A percentile compares a stretch with the other conserved stretches of the same genome.
These are phyloP conservation scores for Megacollybia platyphylla DNA, from an alignment of 1,284 basidiomycete species.

Conservation along the genomic window DNA sequence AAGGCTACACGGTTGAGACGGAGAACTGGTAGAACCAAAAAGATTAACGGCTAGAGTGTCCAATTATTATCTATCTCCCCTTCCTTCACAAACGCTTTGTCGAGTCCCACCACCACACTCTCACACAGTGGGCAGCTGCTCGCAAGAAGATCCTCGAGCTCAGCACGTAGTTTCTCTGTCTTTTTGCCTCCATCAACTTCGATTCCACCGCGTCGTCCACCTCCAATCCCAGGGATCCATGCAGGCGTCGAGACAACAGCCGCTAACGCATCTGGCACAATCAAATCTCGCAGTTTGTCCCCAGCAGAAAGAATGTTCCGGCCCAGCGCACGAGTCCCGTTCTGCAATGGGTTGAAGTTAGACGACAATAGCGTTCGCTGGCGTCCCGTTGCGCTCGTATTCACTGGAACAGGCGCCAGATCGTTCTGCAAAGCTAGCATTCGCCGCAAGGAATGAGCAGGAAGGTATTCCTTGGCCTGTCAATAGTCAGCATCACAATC, in stretches of 20 bases:
- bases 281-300: constrained; percentile 80
- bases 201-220: constrained; percentile 28
- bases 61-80: constrained; percentile 77
- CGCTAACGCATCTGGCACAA: constrained; percentile 84
- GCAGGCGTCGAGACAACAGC: constrained; percentile 50
- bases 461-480: constrained; percentile 84
- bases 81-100: constrained; percentile 74
- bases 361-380: constrained; percentile 64
- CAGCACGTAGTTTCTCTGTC: constrained; percentile 57
- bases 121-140: constrained; percentile 87
- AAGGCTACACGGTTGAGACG: constrained; percentile 61
- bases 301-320: constrained; percentile 81
- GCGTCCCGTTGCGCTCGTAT: constrained; percentile 22
- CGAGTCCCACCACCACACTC: constrained; percentile 72
- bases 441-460: constrained; percentile 67
- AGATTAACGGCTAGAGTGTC: constrained; percentile 69
- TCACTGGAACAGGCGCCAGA: constrained; percentile 31
- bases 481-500: constrained; percentile 1
- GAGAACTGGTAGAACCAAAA: constrained; percentile 63
- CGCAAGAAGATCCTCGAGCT: constrained; percentile 81
- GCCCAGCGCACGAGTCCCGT: constrained; percentile 51
- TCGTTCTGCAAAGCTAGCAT: constrained; percentile 79
- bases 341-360: constrained; percentile 53
- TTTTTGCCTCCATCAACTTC: constrained; percentile 47
- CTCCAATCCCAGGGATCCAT: constrained; percentile 56